These are phyloP conservation scores for Gymnopus androsaceus DNA, from an alignment of 1,284 basidiomycete genomes.

Conservation along the genomic window DNA sequence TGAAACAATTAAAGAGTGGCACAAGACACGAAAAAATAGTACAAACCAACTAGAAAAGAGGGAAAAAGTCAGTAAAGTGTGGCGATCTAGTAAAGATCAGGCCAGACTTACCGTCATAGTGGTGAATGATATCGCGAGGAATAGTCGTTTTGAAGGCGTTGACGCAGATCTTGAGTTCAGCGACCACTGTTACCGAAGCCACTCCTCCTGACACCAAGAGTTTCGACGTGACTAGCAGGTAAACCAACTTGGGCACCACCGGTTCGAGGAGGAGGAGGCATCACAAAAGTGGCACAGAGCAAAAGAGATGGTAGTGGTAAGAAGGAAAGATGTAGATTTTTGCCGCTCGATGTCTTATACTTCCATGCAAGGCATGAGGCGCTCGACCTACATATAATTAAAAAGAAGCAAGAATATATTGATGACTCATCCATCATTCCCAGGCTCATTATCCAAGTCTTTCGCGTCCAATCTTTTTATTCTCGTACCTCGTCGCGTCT, in stretches of 20 bases:
- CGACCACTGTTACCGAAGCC: slow-evolving; percentile 61
- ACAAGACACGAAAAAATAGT: not conserved
- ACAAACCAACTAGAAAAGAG: not conserved
- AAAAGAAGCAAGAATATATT: too few species aligned
- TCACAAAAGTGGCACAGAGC: too few species aligned
- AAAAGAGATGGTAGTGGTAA: too few species aligned
- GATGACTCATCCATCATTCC: too few species aligned
- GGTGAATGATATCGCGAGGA: slow-evolving; percentile 63
- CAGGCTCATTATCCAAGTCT: too few species aligned
- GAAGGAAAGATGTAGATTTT: too few species aligned
- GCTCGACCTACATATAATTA: too few species aligned
- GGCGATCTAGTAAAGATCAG: not conserved
- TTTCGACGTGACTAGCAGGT: slow-evolving; percentile 44
- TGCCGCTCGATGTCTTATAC: too few species aligned
- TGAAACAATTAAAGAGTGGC: not conserved
- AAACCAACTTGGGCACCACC: not conserved
- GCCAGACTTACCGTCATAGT: slow-evolving; percentile 68
- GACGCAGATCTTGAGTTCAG: slow-evolving; percentile 50
- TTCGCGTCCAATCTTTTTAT: too few species aligned
- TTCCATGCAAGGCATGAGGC: too few species aligned
- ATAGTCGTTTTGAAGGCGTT: slow-evolving; percentile 67
- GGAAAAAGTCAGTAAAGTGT: not conserved
- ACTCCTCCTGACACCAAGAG: slow-evolving; percentile 66
- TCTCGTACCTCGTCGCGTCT: too few species aligned
- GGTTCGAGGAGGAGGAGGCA: not conserved